These are phyloP conservation scores for Xylogone sp. DNA, from an alignment of 2,329 filamentous ascomycete genomes.

Conservation along the genomic window DNA sequence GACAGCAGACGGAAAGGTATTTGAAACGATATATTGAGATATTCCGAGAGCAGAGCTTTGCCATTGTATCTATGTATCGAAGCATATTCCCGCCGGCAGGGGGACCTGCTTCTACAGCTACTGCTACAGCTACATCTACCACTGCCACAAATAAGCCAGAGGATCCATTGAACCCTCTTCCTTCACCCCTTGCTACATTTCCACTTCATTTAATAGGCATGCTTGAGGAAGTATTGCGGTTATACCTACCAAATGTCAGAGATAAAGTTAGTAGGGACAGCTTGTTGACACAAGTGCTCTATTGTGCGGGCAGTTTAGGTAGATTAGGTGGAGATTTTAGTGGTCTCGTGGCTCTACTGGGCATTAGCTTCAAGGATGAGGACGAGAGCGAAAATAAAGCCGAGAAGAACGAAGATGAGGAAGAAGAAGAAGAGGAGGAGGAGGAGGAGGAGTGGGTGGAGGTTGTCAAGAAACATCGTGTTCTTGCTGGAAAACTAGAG, in stretches of 20 bases:
- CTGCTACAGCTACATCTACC: background rate
- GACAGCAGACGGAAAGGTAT: constrained; percentile 91
- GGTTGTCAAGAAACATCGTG: constrained; percentile 81
- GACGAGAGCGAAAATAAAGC: constrained; percentile 30
- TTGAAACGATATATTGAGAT: constrained; percentile 96
- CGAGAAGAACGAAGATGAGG: constrained; percentile 39
- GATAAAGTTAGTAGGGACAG: constrained; percentile 81
- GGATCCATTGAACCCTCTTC: constrained; percentile 56
- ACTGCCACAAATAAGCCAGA: constrained; percentile 9
- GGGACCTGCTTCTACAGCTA: constrained; percentile 6
- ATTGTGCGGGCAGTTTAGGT: constrained; percentile 87
- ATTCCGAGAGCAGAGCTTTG: constrained; percentile 95
- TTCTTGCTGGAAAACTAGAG: constrained; percentile 76
- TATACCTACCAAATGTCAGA: constrained; percentile 76
- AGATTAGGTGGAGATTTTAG: constrained; percentile 91
- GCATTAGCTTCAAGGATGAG: constrained; percentile 13
- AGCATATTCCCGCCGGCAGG: constrained; percentile 71
- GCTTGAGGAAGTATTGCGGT: constrained; percentile 69
- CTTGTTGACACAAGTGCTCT: constrained; percentile 85
- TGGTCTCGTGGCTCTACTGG: constrained; percentile 69
- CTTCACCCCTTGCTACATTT: constrained; percentile 78
- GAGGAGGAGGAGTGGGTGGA: constrained; percentile 73
- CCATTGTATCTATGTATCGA: constrained; percentile 89
- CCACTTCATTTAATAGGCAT: constrained; percentile 79
- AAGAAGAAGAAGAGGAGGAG: too few relatives aligned